Evolutionary conservation across 2,329 filamentous ascomycete genomes (phyloP), one percentile per base, ranked within the genome.

Genomic region (Colletotrichum lini): DNA sequence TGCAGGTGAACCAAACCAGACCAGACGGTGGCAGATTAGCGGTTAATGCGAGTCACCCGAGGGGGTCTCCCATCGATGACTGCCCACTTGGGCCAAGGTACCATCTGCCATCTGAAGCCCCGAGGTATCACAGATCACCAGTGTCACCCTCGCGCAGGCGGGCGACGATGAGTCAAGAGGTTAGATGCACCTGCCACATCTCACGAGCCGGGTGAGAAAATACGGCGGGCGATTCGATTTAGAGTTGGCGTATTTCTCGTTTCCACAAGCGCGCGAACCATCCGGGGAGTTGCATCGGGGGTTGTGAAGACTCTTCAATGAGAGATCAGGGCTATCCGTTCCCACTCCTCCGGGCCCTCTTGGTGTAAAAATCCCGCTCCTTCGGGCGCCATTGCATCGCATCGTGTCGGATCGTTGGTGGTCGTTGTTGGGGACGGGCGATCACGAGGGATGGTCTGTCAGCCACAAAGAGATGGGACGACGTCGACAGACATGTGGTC

Each of bases 21-120:
- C 42, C 40, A 58, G 47, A 52, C 18, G 50, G 44, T n/a, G 49
- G 66, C 47, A 71, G 56, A 61, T 67, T 45, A 40, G 57, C 50
- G n/a, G 58, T 62, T 26, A 57, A 54, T 70, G 70, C 67, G 56
- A 72, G 62, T 70, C 72, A 65, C 65, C 61, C 53, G 65, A 65
- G 65, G 61, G 61, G 65, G 62, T 57, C 26, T n/a, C 23, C 23
- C 50, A 18, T 65, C 50, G 23, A n/a, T 38, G 35, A 38, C 8
- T 38, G 35, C 35, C 42, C 56, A 26, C 50, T 52, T 62, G 53
- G 54, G 23, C 47, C 66, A 50, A 60, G 40, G n/a, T 23, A 53
- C 63, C 42, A 40, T 53, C 63, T 67, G 49, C 23, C 56, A 61
- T 47, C 38, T n/a, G 38, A 54, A 54, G 60, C 23, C 38, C 60